Base-by-base conservation (phyloP, 352 stramenopile species). In the Peronospora farinosa region DNA sequence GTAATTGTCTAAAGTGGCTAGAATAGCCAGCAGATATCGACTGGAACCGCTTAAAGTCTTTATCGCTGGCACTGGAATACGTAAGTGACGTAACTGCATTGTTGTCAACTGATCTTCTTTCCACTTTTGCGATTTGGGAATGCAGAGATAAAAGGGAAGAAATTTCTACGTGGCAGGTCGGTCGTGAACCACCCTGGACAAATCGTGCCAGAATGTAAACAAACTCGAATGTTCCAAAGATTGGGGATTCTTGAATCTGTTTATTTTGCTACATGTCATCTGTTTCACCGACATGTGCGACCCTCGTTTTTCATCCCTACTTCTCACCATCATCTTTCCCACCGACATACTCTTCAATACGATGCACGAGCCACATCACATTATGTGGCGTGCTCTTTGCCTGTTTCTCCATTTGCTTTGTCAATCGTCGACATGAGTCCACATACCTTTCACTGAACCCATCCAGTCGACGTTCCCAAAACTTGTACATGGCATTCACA, bases 351-450 rank as follows among this genome's bases (percentile, higher is more conserved):
- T 78, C 61, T 5, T 74, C 61, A 21, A 78, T 76, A 17, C 71
- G 57, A 27, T 63, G 57, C 51, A 78, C 52, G n/a, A 82, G 54
- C 71, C 71, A 82, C 51, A 57, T 61, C 8, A 69, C 69, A 57
- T 69, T 78, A 27, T 60, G 65, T 13, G 71, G 71, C 28, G 70
- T 64, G 30, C 53, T 76, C 10, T 47, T 41, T 15, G 51, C 57
- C 33, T 86, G 74, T 57, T 82, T 86, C 40, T 83, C 59, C 77
- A 88, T 88, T 52, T 88, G 77, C 21, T 59, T 57, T 4, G 76
- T 59, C n/a, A 86, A 49, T 36, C 70, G 67, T 35, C 57, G 47
- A 38, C 77, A 88, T 32, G 74, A 88, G n/a, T 85, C 77, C 45
- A 82, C 41, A 53, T 88, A 88, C 6, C 77, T 65, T 19, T 82